Conservation (phyloP, 169 alveolate species). For the Plasmodium fragile region DNA sequence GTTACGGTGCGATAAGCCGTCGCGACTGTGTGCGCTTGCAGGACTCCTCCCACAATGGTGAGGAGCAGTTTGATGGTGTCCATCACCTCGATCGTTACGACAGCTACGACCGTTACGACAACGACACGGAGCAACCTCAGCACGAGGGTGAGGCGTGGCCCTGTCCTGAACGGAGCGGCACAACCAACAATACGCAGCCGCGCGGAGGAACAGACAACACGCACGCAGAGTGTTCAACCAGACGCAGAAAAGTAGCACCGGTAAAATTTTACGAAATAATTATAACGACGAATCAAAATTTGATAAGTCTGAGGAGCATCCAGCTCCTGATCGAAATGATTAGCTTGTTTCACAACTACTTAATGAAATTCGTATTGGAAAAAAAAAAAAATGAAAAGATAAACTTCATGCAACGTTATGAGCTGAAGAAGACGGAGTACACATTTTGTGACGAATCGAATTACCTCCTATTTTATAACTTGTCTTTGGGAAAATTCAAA, state of each 20-base stretch:
- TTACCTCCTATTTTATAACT: constrained; percentile 26
- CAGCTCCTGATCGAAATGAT: constrained; percentile 50
- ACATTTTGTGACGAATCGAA: constrained; percentile 22
- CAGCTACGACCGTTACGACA: background rate
- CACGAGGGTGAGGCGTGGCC: background rate
- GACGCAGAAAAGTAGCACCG: background rate
- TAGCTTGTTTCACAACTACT: constrained; percentile 1
- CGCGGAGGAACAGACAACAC: background rate
- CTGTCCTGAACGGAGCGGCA: background rate
- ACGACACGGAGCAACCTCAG: background rate
- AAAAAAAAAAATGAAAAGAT: constrained; percentile 3
- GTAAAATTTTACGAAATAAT: constrained; percentile 63
- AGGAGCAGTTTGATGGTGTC: background rate
- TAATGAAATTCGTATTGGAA: constrained; percentile 19
- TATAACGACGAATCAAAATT: constrained; percentile 58
- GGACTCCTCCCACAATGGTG: background rate
- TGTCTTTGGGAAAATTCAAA: constrained; percentile 30
- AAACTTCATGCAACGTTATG: background rate
- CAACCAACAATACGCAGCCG: background rate
- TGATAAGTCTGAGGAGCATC: constrained; percentile 48
- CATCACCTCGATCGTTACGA: background rate
- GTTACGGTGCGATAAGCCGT: background rate
- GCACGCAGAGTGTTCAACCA: background rate
- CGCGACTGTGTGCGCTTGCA: background rate
- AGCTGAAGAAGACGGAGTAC: background rate